These are phyloP conservation scores for Iberis pinnata DNA, from an alignment of 345 rosid species.

Conservation along the genomic window DNA sequence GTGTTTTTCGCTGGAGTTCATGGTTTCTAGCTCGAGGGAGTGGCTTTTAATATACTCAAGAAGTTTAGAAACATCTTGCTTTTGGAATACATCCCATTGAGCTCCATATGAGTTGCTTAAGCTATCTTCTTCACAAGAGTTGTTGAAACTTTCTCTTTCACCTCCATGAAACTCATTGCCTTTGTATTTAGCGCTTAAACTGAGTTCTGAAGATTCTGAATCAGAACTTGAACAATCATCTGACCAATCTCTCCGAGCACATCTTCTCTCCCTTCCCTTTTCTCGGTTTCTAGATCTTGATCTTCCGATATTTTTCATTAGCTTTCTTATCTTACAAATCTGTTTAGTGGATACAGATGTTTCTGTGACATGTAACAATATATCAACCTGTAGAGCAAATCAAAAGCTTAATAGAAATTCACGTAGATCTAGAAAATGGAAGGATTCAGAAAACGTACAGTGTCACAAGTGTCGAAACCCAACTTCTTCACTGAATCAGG, in stretches of 20 bases:
- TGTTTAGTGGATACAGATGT: slow-evolving; percentile 63
- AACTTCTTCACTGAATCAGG: slow-evolving; percentile 57
- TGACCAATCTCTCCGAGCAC: slow-evolving; percentile 32
- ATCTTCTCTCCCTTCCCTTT: slow-evolving; percentile 10
- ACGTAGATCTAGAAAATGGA: slow-evolving; percentile 6
- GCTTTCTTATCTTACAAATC: slow-evolving; percentile 64
- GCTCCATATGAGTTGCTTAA: slow-evolving; percentile 55
- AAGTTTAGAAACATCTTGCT: slow-evolving; percentile 80
- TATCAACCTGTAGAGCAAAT: slow-evolving; percentile 59
- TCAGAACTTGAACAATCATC: slow-evolving; percentile 42
- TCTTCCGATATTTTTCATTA: slow-evolving; percentile 38
- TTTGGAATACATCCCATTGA: slow-evolving; percentile 88
- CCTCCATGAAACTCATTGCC: slow-evolving; percentile 25
- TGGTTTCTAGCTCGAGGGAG: slow-evolving; percentile 43
- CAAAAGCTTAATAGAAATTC: slow-evolving; percentile 12
- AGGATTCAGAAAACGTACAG: slow-evolving; percentile 41
- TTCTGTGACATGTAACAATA: slow-evolving; percentile 75
- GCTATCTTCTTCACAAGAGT: slow-evolving; percentile 28
- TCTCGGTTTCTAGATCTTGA: slow-evolving; percentile 9
- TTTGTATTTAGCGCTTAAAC: slow-evolving; percentile 18
- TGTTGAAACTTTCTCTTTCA: slow-evolving; percentile 25
- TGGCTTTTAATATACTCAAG: slow-evolving; percentile 64
- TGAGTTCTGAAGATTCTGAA: slow-evolving; percentile 36
- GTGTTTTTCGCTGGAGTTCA: slow-evolving; percentile 34
- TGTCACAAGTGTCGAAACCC: slow-evolving; percentile 61